Conservation (phyloP, 768 basidiomycete species). For the Pleurotus salmoneostramineus region DNA sequence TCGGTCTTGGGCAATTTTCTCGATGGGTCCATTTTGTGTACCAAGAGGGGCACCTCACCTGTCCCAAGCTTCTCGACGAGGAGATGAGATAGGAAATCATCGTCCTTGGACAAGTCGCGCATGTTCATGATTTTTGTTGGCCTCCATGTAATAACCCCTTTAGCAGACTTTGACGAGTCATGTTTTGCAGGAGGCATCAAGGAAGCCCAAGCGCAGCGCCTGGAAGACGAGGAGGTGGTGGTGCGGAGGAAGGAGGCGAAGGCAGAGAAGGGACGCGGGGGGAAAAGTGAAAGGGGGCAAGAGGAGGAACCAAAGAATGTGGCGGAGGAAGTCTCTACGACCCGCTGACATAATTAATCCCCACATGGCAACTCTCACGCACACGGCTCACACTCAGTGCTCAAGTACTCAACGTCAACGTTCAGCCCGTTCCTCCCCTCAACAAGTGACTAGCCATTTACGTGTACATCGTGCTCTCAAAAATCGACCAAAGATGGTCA, state of each 20-base stretch:
- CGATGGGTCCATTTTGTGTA: conserved; percentile 86
- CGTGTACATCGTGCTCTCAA: too few relatives aligned
- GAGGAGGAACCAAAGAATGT: conserved; percentile 13
- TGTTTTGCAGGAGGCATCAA: conserved; percentile 22
- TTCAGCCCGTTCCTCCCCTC: too few relatives aligned
- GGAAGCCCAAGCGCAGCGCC: neutral
- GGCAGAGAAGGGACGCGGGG: conserved; percentile 7
- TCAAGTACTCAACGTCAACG: neutral
- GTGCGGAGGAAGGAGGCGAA: neutral
- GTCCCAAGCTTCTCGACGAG: conserved; percentile 88
- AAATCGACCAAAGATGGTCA: too few relatives aligned
- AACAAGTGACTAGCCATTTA: too few relatives aligned
- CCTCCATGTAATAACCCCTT: conserved; percentile 53
- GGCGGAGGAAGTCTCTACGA: conserved; percentile 16
- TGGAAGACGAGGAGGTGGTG: neutral
- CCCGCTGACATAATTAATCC: conserved; percentile 6
- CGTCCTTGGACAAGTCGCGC: conserved; percentile 85
- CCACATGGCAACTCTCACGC: conserved; percentile 4
- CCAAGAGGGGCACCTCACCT: conserved; percentile 71
- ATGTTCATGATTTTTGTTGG: conserved; percentile 90
- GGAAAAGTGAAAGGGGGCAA: conserved; percentile 13
- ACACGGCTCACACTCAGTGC: neutral
- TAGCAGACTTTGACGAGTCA: conserved; percentile 19
- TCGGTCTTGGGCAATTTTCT: conserved; percentile 76
- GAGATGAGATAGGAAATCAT: conserved; percentile 87